Conservation (phyloP, 768 basidiomycete genomes). For the Lenzites betulinus region DNA sequence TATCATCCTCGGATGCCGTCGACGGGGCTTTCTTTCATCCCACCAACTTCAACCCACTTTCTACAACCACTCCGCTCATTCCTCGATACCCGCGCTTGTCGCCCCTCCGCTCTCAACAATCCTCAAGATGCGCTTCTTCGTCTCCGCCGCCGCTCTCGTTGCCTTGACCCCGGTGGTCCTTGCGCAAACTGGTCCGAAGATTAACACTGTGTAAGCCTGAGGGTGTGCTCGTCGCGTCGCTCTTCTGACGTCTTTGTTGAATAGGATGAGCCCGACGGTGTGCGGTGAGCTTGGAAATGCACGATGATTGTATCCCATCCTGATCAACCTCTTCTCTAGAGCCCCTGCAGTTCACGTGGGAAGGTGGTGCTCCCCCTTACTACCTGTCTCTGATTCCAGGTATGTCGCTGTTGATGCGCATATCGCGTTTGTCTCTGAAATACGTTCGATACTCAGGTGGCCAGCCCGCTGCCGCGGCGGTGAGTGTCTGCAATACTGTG, state of each 20-base stretch:
- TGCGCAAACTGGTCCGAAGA: conserved; percentile 41
- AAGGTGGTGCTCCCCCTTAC: conserved; percentile 54
- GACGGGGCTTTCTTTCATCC: not conserved
- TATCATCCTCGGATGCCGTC: not conserved
- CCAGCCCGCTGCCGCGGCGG: conserved; percentile 52
- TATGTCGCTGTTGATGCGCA: conserved; percentile 30
- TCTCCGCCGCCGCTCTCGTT: conserved; percentile 35
- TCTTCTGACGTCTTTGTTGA: not conserved
- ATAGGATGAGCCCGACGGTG: conserved; percentile 42
- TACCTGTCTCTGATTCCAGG: conserved; percentile 64
- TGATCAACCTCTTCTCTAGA: conserved; percentile 40
- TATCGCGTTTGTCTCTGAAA: not conserved
- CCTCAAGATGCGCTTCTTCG: conserved; percentile 13
- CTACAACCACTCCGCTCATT: conserved; percentile 9
- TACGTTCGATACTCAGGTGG: conserved; percentile 43
- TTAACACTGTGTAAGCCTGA: conserved; percentile 68
- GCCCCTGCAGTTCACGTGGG: conserved; percentile 58
- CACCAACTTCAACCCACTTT: conserved; percentile 3
- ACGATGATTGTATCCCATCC: not conserved
- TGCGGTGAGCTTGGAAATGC: conserved; percentile 46
- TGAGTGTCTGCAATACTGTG: conserved; percentile 32
- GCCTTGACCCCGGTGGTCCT: conserved; percentile 38
- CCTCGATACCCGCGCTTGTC: conserved; percentile 3
- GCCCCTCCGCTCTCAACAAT: not conserved
- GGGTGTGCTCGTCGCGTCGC: not conserved